A percentile compares a stretch with the other conserved stretches of the same genome.
These are phyloP conservation scores for Globisporangium orthogonon DNA, from an alignment of 352 stramenopile genomes.

Conservation along the genomic window DNA sequence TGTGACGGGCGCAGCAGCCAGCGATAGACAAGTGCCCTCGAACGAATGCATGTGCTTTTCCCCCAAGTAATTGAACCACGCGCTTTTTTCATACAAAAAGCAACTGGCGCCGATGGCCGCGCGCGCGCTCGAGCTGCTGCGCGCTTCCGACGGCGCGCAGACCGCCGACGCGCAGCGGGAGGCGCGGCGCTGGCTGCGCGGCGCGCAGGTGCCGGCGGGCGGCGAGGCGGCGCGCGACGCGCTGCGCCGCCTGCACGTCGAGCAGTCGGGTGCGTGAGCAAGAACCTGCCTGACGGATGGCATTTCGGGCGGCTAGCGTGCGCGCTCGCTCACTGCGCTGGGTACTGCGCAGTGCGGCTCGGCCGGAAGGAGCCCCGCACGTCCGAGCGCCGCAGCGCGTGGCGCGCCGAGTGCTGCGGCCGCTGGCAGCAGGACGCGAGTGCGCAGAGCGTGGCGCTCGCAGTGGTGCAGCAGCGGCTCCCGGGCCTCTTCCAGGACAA, in stretches of 20 bases:
- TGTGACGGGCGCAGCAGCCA: neutral
- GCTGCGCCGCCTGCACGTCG: conserved; percentile 37
- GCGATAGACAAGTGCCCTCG: too few species aligned
- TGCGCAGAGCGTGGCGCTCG: conserved; percentile 22
- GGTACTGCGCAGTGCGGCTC: conserved; percentile 19
- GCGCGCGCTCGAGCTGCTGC: conserved; percentile 27
- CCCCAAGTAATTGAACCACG: too few species aligned
- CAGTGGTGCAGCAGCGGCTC: conserved; percentile 28
- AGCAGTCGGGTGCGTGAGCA: conserved; percentile 31
- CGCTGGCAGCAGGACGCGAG: conserved; percentile 20
- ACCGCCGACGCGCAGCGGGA: conserved; percentile 28
- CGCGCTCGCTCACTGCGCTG: too few species aligned
- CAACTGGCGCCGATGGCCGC: neutral
- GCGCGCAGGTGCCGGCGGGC: conserved; percentile 4
- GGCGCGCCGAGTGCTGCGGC: conserved; percentile 29
- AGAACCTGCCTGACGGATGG: neutral
- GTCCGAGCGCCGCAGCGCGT: conserved; percentile 26
- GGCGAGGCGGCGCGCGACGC: conserved; percentile 23
- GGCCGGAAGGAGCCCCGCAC: conserved; percentile 17
- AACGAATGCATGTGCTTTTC: too few species aligned
- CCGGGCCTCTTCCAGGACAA: conserved; percentile 34
- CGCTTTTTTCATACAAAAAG: neutral
- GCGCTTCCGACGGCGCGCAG: conserved; percentile 10
- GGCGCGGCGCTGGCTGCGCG: conserved; percentile 30
- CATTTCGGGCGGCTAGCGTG: too few species aligned